phyloP scores from a whole-genome alignment of 345 rosid genomes.

The Boechera divaricarpa region DNA sequence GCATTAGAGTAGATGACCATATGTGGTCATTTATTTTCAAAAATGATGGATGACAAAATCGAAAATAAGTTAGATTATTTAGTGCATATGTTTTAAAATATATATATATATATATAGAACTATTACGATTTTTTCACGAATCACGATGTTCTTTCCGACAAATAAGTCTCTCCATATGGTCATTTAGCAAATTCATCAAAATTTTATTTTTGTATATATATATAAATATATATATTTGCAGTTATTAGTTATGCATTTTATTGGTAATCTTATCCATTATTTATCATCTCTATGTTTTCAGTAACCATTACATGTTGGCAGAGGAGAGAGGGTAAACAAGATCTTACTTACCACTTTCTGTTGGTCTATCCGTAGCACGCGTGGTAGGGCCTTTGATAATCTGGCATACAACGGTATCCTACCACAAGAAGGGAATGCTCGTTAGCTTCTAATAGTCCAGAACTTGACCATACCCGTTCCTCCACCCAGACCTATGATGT shows the following conservation, averaged over 20 bases:
- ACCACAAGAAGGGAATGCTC: constrained; percentile 1
- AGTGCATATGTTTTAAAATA: not conserved
- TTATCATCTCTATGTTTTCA: not conserved
- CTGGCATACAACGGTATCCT: not conserved
- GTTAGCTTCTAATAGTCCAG: not conserved
- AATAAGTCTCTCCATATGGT: not conserved
- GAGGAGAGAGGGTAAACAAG: not conserved
- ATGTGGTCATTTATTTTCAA: not conserved
- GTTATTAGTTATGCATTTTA: too few species aligned
- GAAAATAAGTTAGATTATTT: not conserved
- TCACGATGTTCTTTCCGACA: not conserved
- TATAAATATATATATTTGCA: too few species aligned
- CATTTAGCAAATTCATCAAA: not conserved
- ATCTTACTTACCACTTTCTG: not conserved
- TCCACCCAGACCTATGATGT: not conserved
- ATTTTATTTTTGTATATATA: not conserved
- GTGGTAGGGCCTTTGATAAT: constrained; percentile 20
- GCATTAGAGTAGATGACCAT: not conserved
- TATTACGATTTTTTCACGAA: not conserved
- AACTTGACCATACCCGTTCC: not conserved
- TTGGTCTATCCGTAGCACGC: constrained; percentile 28
- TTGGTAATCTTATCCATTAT: not conserved
- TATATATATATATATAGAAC: too few species aligned
- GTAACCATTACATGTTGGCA: not conserved
- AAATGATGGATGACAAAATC: not conserved